These are phyloP conservation scores for Phanerochaete carnosa DNA, from an alignment of 768 basidiomycete genomes.

Conservation along the genomic window DNA sequence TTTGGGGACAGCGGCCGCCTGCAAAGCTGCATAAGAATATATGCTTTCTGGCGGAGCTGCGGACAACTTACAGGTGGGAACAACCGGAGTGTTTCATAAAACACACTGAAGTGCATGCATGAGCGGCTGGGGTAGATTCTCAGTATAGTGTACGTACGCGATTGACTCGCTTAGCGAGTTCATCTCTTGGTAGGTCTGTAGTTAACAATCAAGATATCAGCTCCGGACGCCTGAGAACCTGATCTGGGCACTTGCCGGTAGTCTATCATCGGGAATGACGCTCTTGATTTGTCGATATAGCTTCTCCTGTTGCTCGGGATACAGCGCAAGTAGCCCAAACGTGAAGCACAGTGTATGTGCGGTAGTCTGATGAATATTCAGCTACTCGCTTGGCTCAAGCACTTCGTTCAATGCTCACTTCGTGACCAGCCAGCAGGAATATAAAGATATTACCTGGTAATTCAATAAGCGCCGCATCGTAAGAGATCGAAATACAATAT, in stretches of 20 bases:
- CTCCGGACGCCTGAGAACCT: neutral
- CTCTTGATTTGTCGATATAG: slow-evolving; percentile 30
- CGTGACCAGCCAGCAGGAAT: slow-evolving; percentile 57
- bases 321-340: slow-evolving; percentile 35
- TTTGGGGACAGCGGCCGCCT: slow-evolving; percentile 16
- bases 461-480: neutral
- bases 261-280: slow-evolving; percentile 22
- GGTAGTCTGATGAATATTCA: slow-evolving; percentile 21
- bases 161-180: slow-evolving; percentile 20
- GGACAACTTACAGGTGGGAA: slow-evolving; percentile 26
- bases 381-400: neutral
- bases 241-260: slow-evolving; percentile 21
- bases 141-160: slow-evolving; percentile 22
- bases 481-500: neutral
- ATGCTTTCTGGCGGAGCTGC: neutral
- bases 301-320: slow-evolving; percentile 38
- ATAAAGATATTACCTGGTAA: slow-evolving; percentile 37
- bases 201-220: neutral
- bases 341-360: slow-evolving; percentile 32
- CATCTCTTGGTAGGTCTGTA: slow-evolving; percentile 30
- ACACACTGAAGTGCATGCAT: slow-evolving; percentile 16
- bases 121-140: neutral
- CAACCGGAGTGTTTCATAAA: slow-evolving; percentile 30
- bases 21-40: neutral
- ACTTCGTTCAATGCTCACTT: slow-evolving; percentile 27